Evolutionary conservation across 2,329 filamentous ascomycete species (phyloP).

Genomic region (Fusarium torreyae): DNA sequence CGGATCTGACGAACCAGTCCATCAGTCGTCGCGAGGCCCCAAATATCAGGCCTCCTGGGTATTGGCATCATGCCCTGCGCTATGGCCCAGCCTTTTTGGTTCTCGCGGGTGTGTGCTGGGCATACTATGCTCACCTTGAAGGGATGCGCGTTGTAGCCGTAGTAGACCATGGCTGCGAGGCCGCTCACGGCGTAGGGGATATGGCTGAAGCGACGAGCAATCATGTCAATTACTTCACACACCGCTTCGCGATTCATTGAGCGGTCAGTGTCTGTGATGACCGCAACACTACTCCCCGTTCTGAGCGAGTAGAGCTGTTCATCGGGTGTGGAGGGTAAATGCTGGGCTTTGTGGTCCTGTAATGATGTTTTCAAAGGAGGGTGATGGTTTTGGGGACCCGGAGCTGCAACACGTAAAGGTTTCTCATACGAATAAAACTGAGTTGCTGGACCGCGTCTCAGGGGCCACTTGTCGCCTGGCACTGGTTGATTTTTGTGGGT

Average conservation of each 20-base stretch:
- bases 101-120: constrained; percentile 54
- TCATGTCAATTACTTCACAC: constrained; percentile 56
- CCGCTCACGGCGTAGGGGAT: constrained; percentile 65
- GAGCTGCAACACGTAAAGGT: constrained; percentile 36
- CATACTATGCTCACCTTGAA: constrained; percentile 60
- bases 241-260: constrained; percentile 53
- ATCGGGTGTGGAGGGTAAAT: constrained; percentile 5
- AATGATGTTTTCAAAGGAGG: constrained; percentile 23
- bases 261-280: constrained; percentile 24
- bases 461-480: constrained; percentile 20
- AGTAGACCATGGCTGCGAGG: constrained; percentile 60
- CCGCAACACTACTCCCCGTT: constrained; percentile 29
- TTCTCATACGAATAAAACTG: constrained; percentile 12
- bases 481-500: constrained; percentile 3
- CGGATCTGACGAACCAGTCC: constrained; percentile 53
- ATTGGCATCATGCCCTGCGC: constrained; percentile 53
- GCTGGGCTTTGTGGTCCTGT: constrained; percentile 22
- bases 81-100: constrained; percentile 60
- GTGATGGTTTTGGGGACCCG: constrained; percentile 29
- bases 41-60: constrained; percentile 49
- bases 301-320: constrained; percentile 20
- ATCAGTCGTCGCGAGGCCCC: constrained; percentile 56
- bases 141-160: constrained; percentile 56
- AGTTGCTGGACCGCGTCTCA: neutral
- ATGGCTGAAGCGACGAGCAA: constrained; percentile 59